Conservation (phyloP, 305 asterid species). For the Solanum hybrid region DNA sequence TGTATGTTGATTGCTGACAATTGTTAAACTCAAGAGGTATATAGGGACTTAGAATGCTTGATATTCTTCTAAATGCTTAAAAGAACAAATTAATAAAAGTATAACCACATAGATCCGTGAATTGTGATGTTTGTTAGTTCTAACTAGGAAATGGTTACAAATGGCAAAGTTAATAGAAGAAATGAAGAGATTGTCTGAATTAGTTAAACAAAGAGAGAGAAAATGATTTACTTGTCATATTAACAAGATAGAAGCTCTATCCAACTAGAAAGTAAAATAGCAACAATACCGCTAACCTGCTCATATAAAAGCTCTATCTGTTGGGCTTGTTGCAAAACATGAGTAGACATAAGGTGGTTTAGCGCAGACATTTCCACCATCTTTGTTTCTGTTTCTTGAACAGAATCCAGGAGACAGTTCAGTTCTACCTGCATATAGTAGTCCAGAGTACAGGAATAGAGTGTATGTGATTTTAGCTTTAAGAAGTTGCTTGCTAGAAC, state of each 20-base stretch:
- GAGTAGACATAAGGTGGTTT: slow-evolving; percentile 97
- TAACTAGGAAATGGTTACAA: background rate
- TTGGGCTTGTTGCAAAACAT: slow-evolving; percentile 84
- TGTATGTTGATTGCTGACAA: background rate
- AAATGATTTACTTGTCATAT: background rate
- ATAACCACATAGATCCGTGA: background rate
- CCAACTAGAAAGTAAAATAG: background rate
- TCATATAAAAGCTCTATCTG: slow-evolving; percentile 83
- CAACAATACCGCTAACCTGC: slow-evolving; percentile 42
- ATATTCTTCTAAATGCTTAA: background rate
- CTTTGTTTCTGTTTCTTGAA: slow-evolving; percentile 80
- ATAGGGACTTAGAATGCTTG: background rate
- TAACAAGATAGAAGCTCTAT: background rate
- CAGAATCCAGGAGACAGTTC: slow-evolving; percentile 76
- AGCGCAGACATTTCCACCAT: slow-evolving; percentile 95
- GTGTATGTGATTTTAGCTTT: background rate
- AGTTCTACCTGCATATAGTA: slow-evolving; percentile 53
- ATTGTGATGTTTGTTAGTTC: background rate
- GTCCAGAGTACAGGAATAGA: background rate
- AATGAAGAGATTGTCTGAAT: background rate
- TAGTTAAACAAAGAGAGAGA: background rate
- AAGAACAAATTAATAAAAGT: background rate
- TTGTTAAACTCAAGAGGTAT: background rate
- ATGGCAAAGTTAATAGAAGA: background rate
- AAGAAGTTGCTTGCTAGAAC: background rate